Evolutionary conservation across 2,329 filamentous ascomycete genomes (phyloP), one percentile per base, ranked within the genome.

Genomic region (Aspergillus viridinutans): DNA sequence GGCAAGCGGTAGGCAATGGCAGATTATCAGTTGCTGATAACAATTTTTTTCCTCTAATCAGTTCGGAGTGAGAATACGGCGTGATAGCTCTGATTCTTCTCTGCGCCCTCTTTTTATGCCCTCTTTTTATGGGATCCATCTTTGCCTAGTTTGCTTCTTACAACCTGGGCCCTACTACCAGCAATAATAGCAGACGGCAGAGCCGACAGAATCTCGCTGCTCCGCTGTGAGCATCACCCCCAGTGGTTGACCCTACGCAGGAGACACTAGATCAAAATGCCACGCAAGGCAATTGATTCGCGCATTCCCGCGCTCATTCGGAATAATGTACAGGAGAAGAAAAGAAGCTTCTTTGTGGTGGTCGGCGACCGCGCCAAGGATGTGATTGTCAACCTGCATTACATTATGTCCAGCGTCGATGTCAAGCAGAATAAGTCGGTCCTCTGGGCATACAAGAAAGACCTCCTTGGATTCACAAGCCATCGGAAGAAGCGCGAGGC

Each of bases 361-460:
- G 93, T 99, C 49, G 94, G 94, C 70, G 92, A 99, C 75, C 86
- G 86, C 57, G 86, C 92, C 64, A 99, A 99, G 76, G 94, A 99
- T 81, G 91, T 93, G 66, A 97, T 99, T 72, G 92, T 97, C 64
- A 87, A 97, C 72, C 83, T 92, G 58, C 92, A 97, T 78, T 92
- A 94, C 71, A 95, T 99, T 70, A 90, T 97, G 81, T 89, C 92
- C 52, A 89, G 85, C 66, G 87, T 90, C 71, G 90, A 96, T 72
- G 85, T 97, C 63, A 96, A 95, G 77, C 86, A 96, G 74, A 95
- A 94, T 79, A 97, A 97, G 76, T 94, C 90, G 12, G 92, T 99
- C 3, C 80, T 99, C 10, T 99, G 94, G 94, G 93, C 94, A 21
- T 99, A 99, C 81, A 97, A 97, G 82, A 96, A 95, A 74, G 94